A percentile compares a stretch with the other conserved stretches of the same genome.
These are phyloP conservation scores for Xenoacremonium recifei DNA, from an alignment of 2,329 filamentous ascomycete species.

Conservation along the genomic window DNA sequence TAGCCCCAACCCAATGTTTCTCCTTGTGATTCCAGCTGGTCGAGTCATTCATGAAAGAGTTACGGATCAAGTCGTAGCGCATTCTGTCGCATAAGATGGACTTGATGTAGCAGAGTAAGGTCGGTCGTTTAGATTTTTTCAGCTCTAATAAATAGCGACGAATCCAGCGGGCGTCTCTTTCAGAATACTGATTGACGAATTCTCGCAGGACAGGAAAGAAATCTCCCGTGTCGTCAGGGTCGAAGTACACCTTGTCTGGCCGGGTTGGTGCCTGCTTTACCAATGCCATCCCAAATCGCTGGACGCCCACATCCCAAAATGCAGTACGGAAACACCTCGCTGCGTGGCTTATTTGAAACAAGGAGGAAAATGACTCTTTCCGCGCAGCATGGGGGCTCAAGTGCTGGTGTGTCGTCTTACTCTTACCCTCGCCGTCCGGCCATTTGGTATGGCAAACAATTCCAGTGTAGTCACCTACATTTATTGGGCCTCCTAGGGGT, in stretches of 20 bases:
- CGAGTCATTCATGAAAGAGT: conserved; percentile 8
- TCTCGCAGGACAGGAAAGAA: no score
- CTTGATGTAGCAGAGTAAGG: conserved; percentile 16
- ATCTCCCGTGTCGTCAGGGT: no score
- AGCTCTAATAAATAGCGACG: no score
- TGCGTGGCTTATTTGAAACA: conserved; percentile 11
- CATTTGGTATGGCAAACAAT: conserved; percentile 3
- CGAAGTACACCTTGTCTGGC: conserved; percentile 18
- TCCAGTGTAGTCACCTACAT: conserved; percentile 13
- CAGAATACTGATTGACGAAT: no score
- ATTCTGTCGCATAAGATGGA: conserved; percentile 16
- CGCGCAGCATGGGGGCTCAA: no score
- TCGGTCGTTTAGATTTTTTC: no score
- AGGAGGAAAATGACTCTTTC: no score
- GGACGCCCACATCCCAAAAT: conserved; percentile 26
- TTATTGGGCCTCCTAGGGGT: no score
- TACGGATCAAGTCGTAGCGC: conserved; percentile 13
- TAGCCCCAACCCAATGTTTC: conserved; percentile 1
- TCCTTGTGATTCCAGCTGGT: conserved; percentile 5
- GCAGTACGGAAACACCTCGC: conserved; percentile 19
- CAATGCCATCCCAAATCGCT: conserved; percentile 23
- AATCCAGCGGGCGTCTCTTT: no score
- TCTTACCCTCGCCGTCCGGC: conserved; percentile 1
- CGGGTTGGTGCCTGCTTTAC: conserved; percentile 13
- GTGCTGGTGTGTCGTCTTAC: no score